Evolutionary conservation across 1,284 basidiomycete species (phyloP), one percentile per base, ranked within the genome.

Genomic region (Papiliotrema flavescens): DNA sequence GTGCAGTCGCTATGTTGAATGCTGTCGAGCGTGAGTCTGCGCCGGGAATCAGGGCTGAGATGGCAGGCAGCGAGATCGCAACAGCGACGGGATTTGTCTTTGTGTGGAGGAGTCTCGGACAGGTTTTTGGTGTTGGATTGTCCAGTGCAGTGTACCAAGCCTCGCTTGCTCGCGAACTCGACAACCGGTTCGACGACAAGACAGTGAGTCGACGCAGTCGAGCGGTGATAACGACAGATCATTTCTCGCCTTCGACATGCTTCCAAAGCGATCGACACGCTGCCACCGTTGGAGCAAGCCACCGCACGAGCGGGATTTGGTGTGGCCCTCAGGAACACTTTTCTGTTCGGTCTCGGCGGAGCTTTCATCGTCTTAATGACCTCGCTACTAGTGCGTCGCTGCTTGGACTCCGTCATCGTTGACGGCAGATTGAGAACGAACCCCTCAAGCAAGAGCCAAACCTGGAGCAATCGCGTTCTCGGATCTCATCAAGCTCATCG

Each of bases 111-210:
- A 55, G 52, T n/a, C 45, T 65, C 9, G 66, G 66, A 1, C 66
- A 66, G 47, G 61, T 69, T 1, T 61, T 64, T 41, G 64, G 64
- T 8, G 64, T 69, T 1, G 66, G 62, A 19, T 50, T 65, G 14
- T 62, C 63, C 2, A 63, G 64, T 20, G 66, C 66, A 2, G 61
- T 65, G 15, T 60, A 65, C 48, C 66, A 68, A 52, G 47, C 46
- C 8, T 58, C 63, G 1, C 51, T 66, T 3, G 39, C 54, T 2
- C 19, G 13, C 5, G 51, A 66, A 45, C 56, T 69, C 6, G 19
- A 41, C 8, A 47, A 45, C 15, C 41, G 62, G 7, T 64, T 66
- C 46, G 36, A 56, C 2, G 53, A 47, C 14, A 52, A 56, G 9
- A 55, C 61, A 40, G 61, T 66, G 37, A 19, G 55, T 47, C 14